phyloP scores from a whole-genome alignment of 768 basidiomycete species.

The Pleurotus citrinopileatus region DNA sequence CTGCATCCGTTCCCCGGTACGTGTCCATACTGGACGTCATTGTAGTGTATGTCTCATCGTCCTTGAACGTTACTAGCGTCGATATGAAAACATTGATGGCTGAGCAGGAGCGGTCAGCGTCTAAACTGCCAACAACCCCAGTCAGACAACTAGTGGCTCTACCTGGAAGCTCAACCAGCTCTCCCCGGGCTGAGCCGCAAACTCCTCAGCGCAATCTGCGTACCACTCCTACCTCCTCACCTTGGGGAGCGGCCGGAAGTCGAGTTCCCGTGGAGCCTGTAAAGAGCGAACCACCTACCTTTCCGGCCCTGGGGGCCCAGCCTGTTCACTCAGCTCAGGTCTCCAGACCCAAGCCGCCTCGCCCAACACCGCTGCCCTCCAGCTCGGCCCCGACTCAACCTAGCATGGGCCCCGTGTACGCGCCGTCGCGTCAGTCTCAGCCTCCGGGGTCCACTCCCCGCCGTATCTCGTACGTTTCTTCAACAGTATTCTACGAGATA shows the following conservation, averaged over 20 bases:
- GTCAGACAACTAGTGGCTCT: slow-evolving; percentile 12
- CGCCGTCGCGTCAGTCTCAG: slow-evolving; percentile 48
- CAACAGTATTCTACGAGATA: neutral
- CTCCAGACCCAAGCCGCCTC: slow-evolving; percentile 15
- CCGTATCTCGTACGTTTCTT: slow-evolving; percentile 47
- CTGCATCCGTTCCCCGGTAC: slow-evolving; percentile 48
- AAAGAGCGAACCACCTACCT: neutral
- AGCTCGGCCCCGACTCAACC: slow-evolving; percentile 24
- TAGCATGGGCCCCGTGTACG: slow-evolving; percentile 63
- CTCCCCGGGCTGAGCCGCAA: slow-evolving; percentile 11
- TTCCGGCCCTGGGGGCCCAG: neutral
- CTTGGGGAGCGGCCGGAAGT: neutral
- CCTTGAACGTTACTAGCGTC: slow-evolving; percentile 41
- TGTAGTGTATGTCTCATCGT: slow-evolving; percentile 3
- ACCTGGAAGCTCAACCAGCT: slow-evolving; percentile 6
- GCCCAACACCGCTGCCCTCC: slow-evolving; percentile 1
- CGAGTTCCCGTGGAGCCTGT: neutral
- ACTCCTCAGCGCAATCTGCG: slow-evolving; percentile 15
- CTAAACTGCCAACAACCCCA: neutral
- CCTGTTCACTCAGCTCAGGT: too few species aligned
- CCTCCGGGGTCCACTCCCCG: slow-evolving; percentile 26
- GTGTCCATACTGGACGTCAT: slow-evolving; percentile 21
- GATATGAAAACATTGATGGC: slow-evolving; percentile 89
- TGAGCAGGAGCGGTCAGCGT: slow-evolving; percentile 38
- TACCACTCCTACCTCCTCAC: slow-evolving; percentile 7